Conservation (phyloP, 805 yeast species). For the Metschnikowia reukaufii region DNA sequence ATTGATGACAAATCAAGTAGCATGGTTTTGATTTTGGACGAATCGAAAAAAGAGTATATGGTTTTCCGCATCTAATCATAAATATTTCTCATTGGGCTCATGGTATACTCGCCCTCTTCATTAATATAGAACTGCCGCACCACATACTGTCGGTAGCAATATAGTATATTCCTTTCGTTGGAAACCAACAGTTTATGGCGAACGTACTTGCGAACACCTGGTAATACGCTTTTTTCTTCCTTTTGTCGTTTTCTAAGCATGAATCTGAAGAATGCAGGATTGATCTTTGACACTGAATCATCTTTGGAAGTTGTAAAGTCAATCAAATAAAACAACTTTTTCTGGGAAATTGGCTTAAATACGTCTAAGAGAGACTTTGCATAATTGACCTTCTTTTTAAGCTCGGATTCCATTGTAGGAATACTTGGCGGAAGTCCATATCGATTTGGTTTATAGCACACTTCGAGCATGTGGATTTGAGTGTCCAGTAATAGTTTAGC, state of each 20-base stretch:
- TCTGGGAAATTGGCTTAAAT: conserved; percentile 24
- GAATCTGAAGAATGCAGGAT: conserved; percentile 28
- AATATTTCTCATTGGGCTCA: conserved; percentile 29
- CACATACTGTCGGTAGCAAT: conserved; percentile 28
- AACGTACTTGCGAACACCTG: conserved; percentile 19
- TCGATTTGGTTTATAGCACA: conserved; percentile 29
- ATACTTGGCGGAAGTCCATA: conserved; percentile 34
- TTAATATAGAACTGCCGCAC: conserved; percentile 31
- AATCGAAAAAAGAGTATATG: conserved; percentile 37
- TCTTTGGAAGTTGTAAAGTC: conserved; percentile 16
- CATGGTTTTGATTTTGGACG: conserved; percentile 43
- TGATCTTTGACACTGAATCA: conserved; percentile 9
- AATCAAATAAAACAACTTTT: conserved; percentile 20
- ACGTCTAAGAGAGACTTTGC: conserved; percentile 22
- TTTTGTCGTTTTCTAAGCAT: conserved; percentile 26
- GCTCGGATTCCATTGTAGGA: conserved; percentile 26
- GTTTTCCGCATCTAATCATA: conserved; percentile 40
- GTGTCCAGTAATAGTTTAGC: conserved; percentile 22
- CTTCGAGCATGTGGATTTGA: conserved; percentile 34
- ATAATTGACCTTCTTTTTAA: conserved; percentile 25
- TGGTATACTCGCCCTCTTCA: conserved; percentile 17
- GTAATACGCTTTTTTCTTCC: conserved; percentile 19
- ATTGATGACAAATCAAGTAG: conserved; percentile 16
- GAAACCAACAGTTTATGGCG: conserved; percentile 31
- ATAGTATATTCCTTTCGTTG: conserved; percentile 29